Evolutionary conservation across 2,329 filamentous ascomycete species (phyloP), one percentile per base, ranked within the genome.

Genomic region (Pseudogymnoascus sp.): DNA sequence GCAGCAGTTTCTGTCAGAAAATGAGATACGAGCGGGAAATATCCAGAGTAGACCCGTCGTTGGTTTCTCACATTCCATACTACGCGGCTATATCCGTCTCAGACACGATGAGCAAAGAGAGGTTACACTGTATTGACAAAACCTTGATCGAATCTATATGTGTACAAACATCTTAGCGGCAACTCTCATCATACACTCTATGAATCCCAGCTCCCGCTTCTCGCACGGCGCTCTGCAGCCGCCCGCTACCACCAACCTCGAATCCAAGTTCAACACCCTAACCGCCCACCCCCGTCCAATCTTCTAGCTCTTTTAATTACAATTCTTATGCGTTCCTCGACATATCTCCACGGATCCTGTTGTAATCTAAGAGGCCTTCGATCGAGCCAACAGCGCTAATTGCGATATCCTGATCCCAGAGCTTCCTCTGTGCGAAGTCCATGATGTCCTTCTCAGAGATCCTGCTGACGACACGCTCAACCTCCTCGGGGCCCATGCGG

Each of bases 361-460:
- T 82, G 81, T 95, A 96, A 77, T 93, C 86, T 66, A 89, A 83
- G 64, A 89, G 77, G 75, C 87, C 93, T 84, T 98, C 95, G 74
- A 98, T 92, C 80, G 86, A 88, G 70, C 95, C 95, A 69, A 98
- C 90, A 35, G 93, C 95, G 75, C 88, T 93, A 77, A 99, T 84
- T 73, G 95, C 95, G 72, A 99, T 82, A 76, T 99, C 95, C 79
- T 93, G 89, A 80, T 99, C 95, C 95, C 95, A 99, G 66, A 99
- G 82, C 82, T 95, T 96, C 78, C 87, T 87, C 83, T 90, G 89
- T 73, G 93, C 93, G 76, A 98, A 99, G 73, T 89, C 87, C 90
- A 97, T 97, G 68, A 99, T 91, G 73, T 98, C 91, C 84, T 96
- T 96, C 79, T 93, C 92, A 68, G 91, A 91, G 75, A 99, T 93